Percentiles rank a stretch among this genome's conserved stretches.
Conservation (phyloP, 352 stramenopile genomes). For the Globisporangium iwayamae region DNA sequence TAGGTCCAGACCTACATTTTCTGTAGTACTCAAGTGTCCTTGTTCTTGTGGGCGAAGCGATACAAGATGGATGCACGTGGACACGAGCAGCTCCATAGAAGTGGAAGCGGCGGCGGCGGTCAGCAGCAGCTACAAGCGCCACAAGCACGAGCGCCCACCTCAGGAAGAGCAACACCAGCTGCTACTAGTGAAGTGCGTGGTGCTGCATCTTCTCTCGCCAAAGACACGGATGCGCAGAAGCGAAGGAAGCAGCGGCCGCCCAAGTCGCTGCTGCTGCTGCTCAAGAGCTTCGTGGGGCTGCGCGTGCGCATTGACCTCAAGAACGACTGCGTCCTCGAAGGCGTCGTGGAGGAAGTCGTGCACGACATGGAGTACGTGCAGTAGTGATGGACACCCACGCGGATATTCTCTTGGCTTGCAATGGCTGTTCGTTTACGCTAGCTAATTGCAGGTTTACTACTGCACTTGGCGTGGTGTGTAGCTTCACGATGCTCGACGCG, state of each 20-base stretch:
- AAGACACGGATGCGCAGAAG: constrained; percentile 9
- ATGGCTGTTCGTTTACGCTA: neutral
- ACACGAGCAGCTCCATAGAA: neutral
- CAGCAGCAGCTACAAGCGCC: neutral
- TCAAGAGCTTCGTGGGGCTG: constrained; percentile 83
- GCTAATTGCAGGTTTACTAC: neutral
- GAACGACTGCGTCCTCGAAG: constrained; percentile 77
- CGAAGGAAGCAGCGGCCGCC: constrained; percentile 22
- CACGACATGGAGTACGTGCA: constrained; percentile 79
- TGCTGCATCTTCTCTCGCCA: neutral
- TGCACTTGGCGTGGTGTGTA: constrained; percentile 8
- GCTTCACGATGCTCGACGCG: constrained; percentile 73
- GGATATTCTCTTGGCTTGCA: neutral
- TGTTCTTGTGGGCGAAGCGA: neutral
- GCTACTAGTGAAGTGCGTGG: neutral
- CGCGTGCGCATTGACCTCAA: constrained; percentile 82
- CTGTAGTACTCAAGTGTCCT: neutral
- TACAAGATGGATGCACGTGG: constrained; percentile 8
- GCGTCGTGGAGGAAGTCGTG: constrained; percentile 78
- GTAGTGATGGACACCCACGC: constrained; percentile 1
- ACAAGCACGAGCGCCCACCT: neutral
- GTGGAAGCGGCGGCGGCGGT: neutral
- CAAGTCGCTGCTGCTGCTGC: constrained; percentile 66
- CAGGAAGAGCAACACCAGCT: neutral
- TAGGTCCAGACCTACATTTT: constrained; percentile 9